These are phyloP conservation scores for Microdochium paspali DNA, from an alignment of 2,329 filamentous ascomycete species.

Conservation along the genomic window DNA sequence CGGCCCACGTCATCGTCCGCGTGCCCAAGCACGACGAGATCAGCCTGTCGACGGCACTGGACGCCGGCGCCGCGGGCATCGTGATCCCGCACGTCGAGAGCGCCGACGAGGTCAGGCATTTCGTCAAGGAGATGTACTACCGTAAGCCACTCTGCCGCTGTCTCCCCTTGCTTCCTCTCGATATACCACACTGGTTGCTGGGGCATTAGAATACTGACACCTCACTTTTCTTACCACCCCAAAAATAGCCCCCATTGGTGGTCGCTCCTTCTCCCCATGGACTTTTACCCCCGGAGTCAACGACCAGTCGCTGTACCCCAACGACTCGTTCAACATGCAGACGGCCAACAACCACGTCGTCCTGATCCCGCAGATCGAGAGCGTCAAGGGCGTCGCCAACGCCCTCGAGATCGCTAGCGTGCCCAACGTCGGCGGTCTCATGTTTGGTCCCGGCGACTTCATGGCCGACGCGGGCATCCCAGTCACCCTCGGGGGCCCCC, in stretches of 20 bases:
- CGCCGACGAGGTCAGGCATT: constrained; percentile 10
- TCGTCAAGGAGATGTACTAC: constrained; percentile 10
- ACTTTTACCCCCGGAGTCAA: constrained; percentile 11
- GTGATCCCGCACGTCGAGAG: constrained; percentile 12
- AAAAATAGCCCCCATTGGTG: constrained; percentile 6
- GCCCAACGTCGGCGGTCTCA: constrained; percentile 5
- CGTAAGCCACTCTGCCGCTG: constrained; percentile 5
- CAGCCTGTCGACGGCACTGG: constrained; percentile 10
- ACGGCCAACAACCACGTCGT: constrained; percentile 11
- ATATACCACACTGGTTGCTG: no score
- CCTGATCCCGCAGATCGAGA: constrained; percentile 11
- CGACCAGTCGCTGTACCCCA: constrained; percentile 9
- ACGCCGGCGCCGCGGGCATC: constrained; percentile 11
- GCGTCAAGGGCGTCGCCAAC: constrained; percentile 13
- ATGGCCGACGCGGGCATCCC: constrained; percentile 6
- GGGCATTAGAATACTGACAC: no score
- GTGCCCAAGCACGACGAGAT: constrained; percentile 10
- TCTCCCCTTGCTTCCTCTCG: neutral
- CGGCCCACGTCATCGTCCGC: constrained; percentile 9
- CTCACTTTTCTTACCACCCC: neutral
- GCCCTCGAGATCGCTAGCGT: constrained; percentile 11
- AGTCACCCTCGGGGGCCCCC: constrained; percentile 1
- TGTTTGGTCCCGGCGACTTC: constrained; percentile 13
- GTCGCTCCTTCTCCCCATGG: constrained; percentile 10
- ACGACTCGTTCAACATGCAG: constrained; percentile 12